Evolutionary conservation across 163 green algal genomes (phyloP).

Genomic region (Trebouxia gelatinosa): DNA sequence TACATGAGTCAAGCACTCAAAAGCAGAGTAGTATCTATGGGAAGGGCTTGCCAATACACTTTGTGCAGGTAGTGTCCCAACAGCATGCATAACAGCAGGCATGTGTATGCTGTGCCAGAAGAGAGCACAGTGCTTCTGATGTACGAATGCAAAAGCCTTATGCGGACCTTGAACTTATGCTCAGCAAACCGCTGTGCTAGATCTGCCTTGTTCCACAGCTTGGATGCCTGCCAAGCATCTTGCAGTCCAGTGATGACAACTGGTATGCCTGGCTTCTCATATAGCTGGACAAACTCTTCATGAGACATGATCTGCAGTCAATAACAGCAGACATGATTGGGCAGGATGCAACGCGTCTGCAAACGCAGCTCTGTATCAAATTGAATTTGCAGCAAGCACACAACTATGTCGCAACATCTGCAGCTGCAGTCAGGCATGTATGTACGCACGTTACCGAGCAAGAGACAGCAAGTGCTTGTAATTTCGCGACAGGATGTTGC

Average conservation of each 20-base stretch:
- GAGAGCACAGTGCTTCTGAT: no score
- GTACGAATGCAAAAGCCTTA: not conserved
- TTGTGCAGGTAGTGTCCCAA: no score
- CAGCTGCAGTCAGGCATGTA: not conserved
- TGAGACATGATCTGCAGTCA: slow-evolving; percentile 61
- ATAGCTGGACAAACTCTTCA: slow-evolving; percentile 72
- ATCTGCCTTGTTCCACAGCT: slow-evolving; percentile 60
- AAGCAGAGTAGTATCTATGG: no score
- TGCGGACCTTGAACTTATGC: slow-evolving; percentile 82
- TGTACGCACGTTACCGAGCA: not conserved
- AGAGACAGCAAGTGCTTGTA: not conserved
- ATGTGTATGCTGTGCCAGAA: no score
- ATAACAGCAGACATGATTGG: slow-evolving; percentile 2
- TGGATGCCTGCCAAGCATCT: slow-evolving; percentile 67
- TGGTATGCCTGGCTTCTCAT: slow-evolving; percentile 69
- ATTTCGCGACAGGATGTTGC: not conserved
- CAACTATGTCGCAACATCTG: no score
- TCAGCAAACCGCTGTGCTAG: slow-evolving; percentile 59
- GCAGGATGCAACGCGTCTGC: not conserved
- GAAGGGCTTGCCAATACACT: no score
- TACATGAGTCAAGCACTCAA: no score
- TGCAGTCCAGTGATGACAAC: slow-evolving; percentile 78
- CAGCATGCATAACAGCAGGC: no score
- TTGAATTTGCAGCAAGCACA: not conserved
- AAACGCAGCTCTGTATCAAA: not conserved